Evolutionary conservation across 2,329 filamentous ascomycete species (phyloP), one percentile per base, ranked within the genome.

Genomic region (Cladophialophora chaetospira): DNA sequence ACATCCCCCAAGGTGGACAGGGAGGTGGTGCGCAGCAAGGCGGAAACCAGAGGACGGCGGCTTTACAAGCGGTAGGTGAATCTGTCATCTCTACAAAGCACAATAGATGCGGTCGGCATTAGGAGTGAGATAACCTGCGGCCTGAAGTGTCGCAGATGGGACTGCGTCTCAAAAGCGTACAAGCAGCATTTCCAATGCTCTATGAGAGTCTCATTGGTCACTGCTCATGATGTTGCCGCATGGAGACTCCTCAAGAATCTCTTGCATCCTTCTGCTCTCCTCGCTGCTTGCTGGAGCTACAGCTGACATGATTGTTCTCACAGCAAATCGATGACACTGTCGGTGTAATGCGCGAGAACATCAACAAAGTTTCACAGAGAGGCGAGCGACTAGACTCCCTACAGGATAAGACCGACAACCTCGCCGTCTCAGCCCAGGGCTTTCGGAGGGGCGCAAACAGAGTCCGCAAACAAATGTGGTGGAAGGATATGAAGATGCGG

Each of bases 401-500:
- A 61, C 89, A 96, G 78, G 88, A 94, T 75, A 96, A 96, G 83
- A 97, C 76, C 57, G 87, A 97, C 79, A 95, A 96, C 77, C 83
- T 99, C 66, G 92, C 92, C 59, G 85, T 88, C 63, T 96, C 92
- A 31, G 93, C 94, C 58, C 91, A 96, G 75, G 91, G 91, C 62
- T 99, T 99, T 84, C 90, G 92, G 70, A 88, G 92, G 66, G 93
- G 94, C 64, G 94, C 95, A 76, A 99, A 97, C 81, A 83, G 91
- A 69, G 93, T 99, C 67, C 87, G 94, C 75, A 93, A 92, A 82
- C 87, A 96, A 77, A 97, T 97, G 93, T 97, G 93, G 93, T 97
- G 92, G 93, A 97, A 97, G 84, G 93, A 97, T 72, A 96, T 97
- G 91, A 97, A 97, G 86, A 99, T 99, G 94, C 87, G 94, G 75